Conservation (phyloP, 148 eudicot genomes). For the Tetragonia tetragonoides region DNA sequence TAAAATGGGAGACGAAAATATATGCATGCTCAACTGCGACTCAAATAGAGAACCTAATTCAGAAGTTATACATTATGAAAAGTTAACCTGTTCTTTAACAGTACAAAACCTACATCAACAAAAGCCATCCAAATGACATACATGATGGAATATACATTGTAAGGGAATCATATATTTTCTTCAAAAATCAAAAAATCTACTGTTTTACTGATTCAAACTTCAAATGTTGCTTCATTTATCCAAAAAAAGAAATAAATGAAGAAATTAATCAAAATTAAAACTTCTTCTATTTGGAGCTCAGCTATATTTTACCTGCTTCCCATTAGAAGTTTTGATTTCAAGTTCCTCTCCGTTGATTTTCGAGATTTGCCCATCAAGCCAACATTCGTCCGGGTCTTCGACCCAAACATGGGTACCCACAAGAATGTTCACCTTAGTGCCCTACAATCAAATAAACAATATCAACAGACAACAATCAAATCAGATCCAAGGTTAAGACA, state of each 20-base stretch:
- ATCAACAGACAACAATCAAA: slow-evolving; percentile 1
- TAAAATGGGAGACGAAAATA: neutral
- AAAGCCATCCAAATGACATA: neutral
- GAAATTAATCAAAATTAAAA: too few relatives aligned
- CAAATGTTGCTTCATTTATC: neutral
- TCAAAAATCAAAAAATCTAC: neutral
- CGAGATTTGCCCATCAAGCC: slow-evolving; percentile 44
- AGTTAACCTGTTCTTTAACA: neutral
- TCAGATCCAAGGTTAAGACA: neutral
- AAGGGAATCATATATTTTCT: neutral
- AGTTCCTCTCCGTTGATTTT: slow-evolving; percentile 41
- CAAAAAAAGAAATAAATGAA: too few relatives aligned
- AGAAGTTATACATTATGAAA: neutral
- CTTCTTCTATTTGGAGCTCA: neutral
- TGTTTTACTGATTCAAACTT: neutral
- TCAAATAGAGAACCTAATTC: neutral
- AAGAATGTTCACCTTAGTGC: slow-evolving; percentile 31
- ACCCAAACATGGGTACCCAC: slow-evolving; percentile 47
- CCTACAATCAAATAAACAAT: slow-evolving; percentile 32
- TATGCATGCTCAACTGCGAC: neutral
- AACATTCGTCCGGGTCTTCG: slow-evolving; percentile 37
- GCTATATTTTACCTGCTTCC: slow-evolving; percentile 33
- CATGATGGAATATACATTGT: neutral
- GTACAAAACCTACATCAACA: neutral
- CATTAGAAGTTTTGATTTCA: slow-evolving; percentile 39